phyloP scores from a whole-genome alignment of 2,329 filamentous ascomycete species.

The Verticillium albo-atrum region DNA sequence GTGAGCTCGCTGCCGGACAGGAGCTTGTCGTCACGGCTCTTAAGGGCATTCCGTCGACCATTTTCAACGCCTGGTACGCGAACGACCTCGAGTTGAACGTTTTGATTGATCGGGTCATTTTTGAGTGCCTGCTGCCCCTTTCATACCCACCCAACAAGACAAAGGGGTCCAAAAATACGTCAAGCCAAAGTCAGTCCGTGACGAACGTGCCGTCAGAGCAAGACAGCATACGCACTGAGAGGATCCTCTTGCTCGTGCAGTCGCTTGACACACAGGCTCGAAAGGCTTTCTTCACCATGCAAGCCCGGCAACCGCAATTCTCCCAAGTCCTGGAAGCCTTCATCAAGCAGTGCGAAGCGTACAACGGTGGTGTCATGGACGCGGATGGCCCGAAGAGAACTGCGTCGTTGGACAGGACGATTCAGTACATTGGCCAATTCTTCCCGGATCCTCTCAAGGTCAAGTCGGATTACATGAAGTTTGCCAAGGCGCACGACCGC shows the following conservation, averaged over 20 bases:
- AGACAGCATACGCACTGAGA: conserved; percentile 75
- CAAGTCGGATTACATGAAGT: conserved; percentile 77
- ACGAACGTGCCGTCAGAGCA: conserved; percentile 51
- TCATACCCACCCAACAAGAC: conserved; percentile 67
- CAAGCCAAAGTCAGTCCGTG: conserved; percentile 38
- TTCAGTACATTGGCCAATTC: conserved; percentile 67
- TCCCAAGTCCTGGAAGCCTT: conserved; percentile 72
- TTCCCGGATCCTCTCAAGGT: conserved; percentile 73
- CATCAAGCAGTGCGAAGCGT: conserved; percentile 78
- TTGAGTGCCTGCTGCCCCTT: conserved; percentile 86
- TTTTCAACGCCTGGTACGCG: conserved; percentile 84
- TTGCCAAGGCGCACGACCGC: conserved; percentile 86
- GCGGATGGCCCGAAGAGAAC: conserved; percentile 67
- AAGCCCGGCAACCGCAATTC: conserved; percentile 71
- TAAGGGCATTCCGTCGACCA: conserved; percentile 74
- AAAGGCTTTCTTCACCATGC: conserved; percentile 83
- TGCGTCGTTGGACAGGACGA: conserved; percentile 64
- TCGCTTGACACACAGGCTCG: conserved; percentile 74
- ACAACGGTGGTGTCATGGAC: conserved; percentile 81
- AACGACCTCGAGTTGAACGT: conserved; percentile 85
- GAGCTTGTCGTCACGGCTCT: conserved; percentile 72
- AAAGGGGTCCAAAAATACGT: conserved; percentile 55
- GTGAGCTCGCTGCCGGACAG: conserved; percentile 79
- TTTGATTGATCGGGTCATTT: conserved; percentile 77
- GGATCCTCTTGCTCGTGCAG: conserved; percentile 77